phyloP scores from a whole-genome alignment of 2,329 filamentous ascomycete genomes.

The Huntiella bhutanensis region DNA sequence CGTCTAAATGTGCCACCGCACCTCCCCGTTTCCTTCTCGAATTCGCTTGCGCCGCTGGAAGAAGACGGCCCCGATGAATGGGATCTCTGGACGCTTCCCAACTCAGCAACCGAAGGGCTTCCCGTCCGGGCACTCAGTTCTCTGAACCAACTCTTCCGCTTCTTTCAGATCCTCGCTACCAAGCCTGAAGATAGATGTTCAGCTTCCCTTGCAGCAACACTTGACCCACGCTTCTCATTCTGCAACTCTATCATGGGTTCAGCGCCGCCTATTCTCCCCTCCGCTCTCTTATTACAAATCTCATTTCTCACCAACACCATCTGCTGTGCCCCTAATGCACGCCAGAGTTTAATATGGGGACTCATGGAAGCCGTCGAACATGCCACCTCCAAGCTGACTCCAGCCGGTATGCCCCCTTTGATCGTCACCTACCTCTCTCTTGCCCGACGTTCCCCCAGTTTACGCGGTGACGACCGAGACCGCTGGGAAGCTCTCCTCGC shows the following conservation, averaged over 20 bases:
- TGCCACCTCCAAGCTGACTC: slow-evolving; percentile 13
- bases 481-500: slow-evolving; percentile 18
- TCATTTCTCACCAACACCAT: slow-evolving; percentile 22
- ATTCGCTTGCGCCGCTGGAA: slow-evolving; percentile 27
- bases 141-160: slow-evolving; percentile 24
- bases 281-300: slow-evolving; percentile 21
- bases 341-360: slow-evolving; percentile 20
- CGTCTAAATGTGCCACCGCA: slow-evolving; percentile 31
- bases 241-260: slow-evolving; percentile 22
- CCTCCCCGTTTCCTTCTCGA: slow-evolving; percentile 29
- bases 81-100: slow-evolving; percentile 46
- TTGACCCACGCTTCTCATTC: slow-evolving; percentile 20
- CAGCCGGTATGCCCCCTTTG: slow-evolving; percentile 19
- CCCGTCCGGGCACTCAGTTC: slow-evolving; percentile 20
- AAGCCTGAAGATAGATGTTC: not conserved
- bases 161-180: slow-evolving; percentile 19
- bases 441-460: slow-evolving; percentile 17
- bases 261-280: slow-evolving; percentile 19
- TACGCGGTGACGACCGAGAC: slow-evolving; percentile 19
- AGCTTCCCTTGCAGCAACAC: slow-evolving; percentile 16
- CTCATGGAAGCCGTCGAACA: slow-evolving; percentile 20
- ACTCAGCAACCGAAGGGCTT: slow-evolving; percentile 15
- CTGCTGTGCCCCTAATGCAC: slow-evolving; percentile 17
- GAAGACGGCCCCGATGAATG: slow-evolving; percentile 57
- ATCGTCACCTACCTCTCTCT: slow-evolving; percentile 20